Percentiles rank a stretch among this genome's conserved stretches.
These are phyloP conservation scores for Kazachstania sp. DNA, from an alignment of 1,139 yeast genomes.

Conservation along the genomic window DNA sequence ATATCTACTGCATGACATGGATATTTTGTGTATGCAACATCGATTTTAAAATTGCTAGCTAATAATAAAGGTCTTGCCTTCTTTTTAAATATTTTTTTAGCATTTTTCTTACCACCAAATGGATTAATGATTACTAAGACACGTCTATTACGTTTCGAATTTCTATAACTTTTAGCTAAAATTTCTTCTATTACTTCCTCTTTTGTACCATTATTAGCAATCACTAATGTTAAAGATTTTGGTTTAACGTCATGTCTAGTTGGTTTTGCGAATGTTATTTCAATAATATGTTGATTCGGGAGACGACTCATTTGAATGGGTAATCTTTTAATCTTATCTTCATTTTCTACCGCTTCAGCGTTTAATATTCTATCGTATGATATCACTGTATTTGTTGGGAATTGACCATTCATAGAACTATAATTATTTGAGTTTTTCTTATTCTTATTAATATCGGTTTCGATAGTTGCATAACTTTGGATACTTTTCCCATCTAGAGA, in stretches of 20 bases:
- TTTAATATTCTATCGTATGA: slow-evolving; percentile 28
- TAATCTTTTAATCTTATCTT: slow-evolving; percentile 6
- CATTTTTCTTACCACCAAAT: slow-evolving; percentile 81
- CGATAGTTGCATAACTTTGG: not conserved
- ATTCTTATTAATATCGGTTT: slow-evolving; percentile 6
- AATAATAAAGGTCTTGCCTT: slow-evolving; percentile 62
- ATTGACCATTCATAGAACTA: slow-evolving; percentile 16
- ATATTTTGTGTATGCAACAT: slow-evolving; percentile 56
- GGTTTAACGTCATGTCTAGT: slow-evolving; percentile 30
- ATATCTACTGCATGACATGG: slow-evolving; percentile 67
- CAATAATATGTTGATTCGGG: slow-evolving; percentile 15
- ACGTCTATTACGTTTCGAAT: slow-evolving; percentile 38
- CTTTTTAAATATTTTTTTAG: slow-evolving; percentile 47
- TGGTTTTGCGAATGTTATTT: slow-evolving; percentile 29
- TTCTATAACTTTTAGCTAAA: slow-evolving; percentile 35
- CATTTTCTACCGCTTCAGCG: slow-evolving; percentile 17
- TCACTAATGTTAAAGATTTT: slow-evolving; percentile 23
- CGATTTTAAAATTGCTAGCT: slow-evolving; percentile 56
- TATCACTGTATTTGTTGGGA: slow-evolving; percentile 28
- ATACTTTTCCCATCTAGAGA: not conserved
- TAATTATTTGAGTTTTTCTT: slow-evolving; percentile 2
- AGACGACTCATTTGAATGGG: not conserved
- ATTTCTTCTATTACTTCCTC: slow-evolving; percentile 31
- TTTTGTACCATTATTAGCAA: slow-evolving; percentile 9
- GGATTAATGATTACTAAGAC: slow-evolving; percentile 73